A percentile compares a stretch with the other conserved stretches of the same genome.
Conservation (phyloP, 306 rosid species). For the Inga leiocalycina region DNA sequence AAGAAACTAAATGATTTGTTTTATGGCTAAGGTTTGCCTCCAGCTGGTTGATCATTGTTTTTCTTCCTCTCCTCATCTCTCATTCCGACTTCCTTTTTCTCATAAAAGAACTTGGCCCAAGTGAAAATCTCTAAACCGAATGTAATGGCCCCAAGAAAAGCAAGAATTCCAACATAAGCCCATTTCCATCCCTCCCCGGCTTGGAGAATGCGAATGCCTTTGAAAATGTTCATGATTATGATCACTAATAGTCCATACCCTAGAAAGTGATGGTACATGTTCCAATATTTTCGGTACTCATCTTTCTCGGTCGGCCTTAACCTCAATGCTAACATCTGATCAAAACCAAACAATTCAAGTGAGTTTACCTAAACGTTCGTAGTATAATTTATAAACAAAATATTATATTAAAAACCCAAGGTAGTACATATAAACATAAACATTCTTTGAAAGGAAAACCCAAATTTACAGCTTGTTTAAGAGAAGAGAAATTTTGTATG, state of each 20-base stretch:
- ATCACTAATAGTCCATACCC: slow-evolving; percentile 63
- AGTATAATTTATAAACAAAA: too few relatives aligned
- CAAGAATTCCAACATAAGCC: slow-evolving; percentile 61
- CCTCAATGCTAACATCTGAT: slow-evolving; percentile 69
- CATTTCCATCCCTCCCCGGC: slow-evolving; percentile 50
- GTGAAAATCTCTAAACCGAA: slow-evolving; percentile 54
- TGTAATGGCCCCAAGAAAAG: slow-evolving; percentile 35
- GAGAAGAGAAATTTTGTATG: too few relatives aligned
- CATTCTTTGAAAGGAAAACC: too few relatives aligned
- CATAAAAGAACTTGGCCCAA: slow-evolving; percentile 45
- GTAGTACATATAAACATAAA: too few relatives aligned
- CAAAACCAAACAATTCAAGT: neutral
- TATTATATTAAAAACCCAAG: too few relatives aligned
- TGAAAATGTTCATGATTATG: slow-evolving; percentile 65
- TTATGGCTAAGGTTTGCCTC: neutral
- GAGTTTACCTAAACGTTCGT: neutral
- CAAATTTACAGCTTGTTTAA: too few relatives aligned
- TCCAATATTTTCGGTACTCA: slow-evolving; percentile 74
- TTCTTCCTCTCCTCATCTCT: neutral
- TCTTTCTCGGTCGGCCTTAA: slow-evolving; percentile 44
- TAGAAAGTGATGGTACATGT: slow-evolving; percentile 88
- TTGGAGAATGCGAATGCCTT: slow-evolving; percentile 66
- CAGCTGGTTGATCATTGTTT: neutral
- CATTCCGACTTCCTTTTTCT: too few relatives aligned
- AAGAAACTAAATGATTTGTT: neutral